Percentiles rank a stretch among this genome's conserved stretches.
These are phyloP conservation scores for Botrytis galanthina DNA, from an alignment of 2,329 filamentous ascomycete species.

Conservation along the genomic window DNA sequence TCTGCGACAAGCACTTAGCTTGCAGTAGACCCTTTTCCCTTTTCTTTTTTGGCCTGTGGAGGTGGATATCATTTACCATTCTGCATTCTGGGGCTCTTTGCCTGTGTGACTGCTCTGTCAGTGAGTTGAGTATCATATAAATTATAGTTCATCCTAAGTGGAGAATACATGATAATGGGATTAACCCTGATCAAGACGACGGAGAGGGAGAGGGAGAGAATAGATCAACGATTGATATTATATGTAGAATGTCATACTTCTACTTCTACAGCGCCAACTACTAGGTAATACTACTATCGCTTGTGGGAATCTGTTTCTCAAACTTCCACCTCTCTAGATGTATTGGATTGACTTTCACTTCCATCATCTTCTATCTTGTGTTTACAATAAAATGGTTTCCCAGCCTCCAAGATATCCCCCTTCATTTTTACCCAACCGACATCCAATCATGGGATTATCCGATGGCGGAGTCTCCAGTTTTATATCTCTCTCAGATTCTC, in stretches of 20 bases:
- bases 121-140: background rate
- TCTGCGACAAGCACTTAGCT: background rate
- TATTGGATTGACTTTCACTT: background rate
- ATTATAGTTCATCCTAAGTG: slow-evolving; percentile 4
- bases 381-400: background rate
- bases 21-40: background rate
- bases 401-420: slow-evolving; percentile 3
- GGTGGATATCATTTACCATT: background rate
- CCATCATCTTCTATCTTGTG: background rate
- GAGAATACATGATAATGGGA: background rate
- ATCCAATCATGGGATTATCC: slow-evolving; percentile 14
- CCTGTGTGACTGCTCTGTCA: background rate
- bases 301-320: background rate
- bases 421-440: slow-evolving; percentile 2
- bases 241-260: background rate
- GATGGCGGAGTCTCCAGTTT: slow-evolving; percentile 13
- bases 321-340: background rate
- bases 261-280: background rate
- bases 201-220: background rate
- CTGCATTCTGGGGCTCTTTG: background rate
- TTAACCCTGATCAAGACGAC: background rate
- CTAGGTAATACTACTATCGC: no score
- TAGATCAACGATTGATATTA: background rate
- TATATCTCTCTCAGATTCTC: background rate
- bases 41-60: background rate